Base-by-base conservation (phyloP, 2,329 filamentous ascomycete genomes). In the Sclerotinia subarctica region DNA sequence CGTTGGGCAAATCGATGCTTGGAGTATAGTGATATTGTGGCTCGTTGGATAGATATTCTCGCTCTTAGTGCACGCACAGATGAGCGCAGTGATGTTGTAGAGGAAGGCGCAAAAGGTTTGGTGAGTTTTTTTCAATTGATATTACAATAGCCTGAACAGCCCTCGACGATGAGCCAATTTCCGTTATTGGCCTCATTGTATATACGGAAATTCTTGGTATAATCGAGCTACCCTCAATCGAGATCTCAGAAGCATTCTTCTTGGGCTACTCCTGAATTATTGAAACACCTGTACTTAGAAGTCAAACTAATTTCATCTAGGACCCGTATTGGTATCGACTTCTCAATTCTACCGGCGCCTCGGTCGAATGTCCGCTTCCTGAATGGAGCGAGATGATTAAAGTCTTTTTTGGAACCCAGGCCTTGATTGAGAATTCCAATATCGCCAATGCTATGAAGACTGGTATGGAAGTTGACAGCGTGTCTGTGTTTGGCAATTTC, bases 1-100 rank as follows among this genome's bases (percentile, higher is more conserved):
- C 91, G 95, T 68, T 97, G 94, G 83, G 92, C 93, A 15, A 98
- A 98, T 76, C 86, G 92, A 63, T 96, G 93, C 74, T 82, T 99
- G 6, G 86, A 90, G 0, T 97, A 93, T 73, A 84, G 84, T 26
- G 93, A 97, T 74, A 84, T 92, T 13, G 83, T 90, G 49, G 95
- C 88, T 35, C 87, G 95, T 60, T 97, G 93, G 92, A 91, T 97
- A 58, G 88, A 97, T 77, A 86, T 98, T 21, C 83, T 97, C 62
- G 94, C 94, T 10, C 82, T 95, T 11, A 88, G 86, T 21, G 88
- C 88, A 17, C 84, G 84, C 3, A 78, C 81, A 3, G 85, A 87
- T 63, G 90, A 94, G 76, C 86, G 91, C 57, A 90, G 89, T 69
- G 94, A 98, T 76, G 88, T 98, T 3, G 80, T 92, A 1, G 95